These are phyloP conservation scores for Dendrobium chrysotoxum DNA, from an alignment of 106 monocot species.

Conservation along the genomic window DNA sequence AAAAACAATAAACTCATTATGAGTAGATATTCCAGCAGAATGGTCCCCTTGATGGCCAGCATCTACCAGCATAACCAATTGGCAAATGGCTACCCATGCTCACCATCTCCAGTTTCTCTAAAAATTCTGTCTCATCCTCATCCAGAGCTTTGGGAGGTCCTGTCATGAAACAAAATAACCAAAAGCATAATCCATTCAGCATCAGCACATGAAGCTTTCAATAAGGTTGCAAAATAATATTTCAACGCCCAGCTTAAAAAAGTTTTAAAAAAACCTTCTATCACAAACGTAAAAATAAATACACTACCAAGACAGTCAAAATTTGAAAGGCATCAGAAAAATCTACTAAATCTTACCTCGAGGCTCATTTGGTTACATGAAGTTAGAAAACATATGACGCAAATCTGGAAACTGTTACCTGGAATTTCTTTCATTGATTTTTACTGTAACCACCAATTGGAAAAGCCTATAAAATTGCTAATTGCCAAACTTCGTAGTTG, in stretches of 20 bases:
- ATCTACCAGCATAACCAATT: background rate
- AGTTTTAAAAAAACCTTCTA: background rate
- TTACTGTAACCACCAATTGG: too few species aligned
- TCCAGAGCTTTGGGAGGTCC: conserved; percentile 98
- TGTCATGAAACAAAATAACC: conserved; percentile 24
- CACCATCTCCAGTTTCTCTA: conserved; percentile 82
- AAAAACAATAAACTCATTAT: background rate
- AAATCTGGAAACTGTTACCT: too few species aligned
- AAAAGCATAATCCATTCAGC: background rate
- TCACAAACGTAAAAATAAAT: too few species aligned
- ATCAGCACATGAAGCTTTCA: background rate
- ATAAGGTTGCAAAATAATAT: too few species aligned
- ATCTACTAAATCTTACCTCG: too few species aligned
- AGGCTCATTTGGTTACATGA: too few species aligned
- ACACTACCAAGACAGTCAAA: too few species aligned
- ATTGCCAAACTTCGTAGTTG: too few species aligned
- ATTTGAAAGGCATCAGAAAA: too few species aligned
- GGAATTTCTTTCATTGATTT: too few species aligned
- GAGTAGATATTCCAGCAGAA: background rate
- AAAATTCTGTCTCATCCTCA: conserved; percentile 94
- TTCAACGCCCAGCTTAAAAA: background rate
- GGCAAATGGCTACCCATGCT: conserved; percentile 16
- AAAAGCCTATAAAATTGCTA: too few species aligned
- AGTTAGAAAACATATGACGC: too few species aligned
- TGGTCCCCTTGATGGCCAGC: background rate